These are phyloP conservation scores for Mycena capillaripes DNA, from an alignment of 768 basidiomycete genomes.

Conservation along the genomic window DNA sequence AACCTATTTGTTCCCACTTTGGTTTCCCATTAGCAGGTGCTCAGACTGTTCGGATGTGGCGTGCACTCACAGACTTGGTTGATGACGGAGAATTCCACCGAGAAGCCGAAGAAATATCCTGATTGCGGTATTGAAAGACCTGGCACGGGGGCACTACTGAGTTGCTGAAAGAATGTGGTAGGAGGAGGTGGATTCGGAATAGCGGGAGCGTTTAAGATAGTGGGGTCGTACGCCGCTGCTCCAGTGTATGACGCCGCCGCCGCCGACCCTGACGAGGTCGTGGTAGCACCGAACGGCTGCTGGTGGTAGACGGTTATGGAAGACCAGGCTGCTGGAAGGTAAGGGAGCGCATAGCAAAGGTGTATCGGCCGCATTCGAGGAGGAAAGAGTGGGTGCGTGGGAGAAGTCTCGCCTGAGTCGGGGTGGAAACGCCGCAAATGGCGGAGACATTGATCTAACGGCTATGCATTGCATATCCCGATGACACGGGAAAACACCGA, in stretches of 20 bases:
- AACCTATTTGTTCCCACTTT: conserved; percentile 71
- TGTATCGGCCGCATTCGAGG: conserved; percentile 27
- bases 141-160: conserved; percentile 28
- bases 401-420: background rate
- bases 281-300: conserved; percentile 20
- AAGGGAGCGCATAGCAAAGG: conserved; percentile 26
- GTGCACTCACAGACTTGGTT: conserved; percentile 52
- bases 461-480: background rate
- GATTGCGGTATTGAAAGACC: conserved; percentile 37
- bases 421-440: conserved; percentile 1
- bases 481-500: background rate
- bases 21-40: background rate
- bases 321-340: conserved; percentile 26
- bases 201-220: conserved; percentile 46
- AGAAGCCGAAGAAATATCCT: conserved; percentile 55
- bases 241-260: conserved; percentile 44
- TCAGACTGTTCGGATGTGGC: background rate
- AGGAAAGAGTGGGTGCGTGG: conserved; percentile 25
- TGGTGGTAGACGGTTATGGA: conserved; percentile 32
- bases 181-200: conserved; percentile 36
- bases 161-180: conserved; percentile 34
- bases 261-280: conserved; percentile 13
- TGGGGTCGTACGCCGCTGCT: conserved; percentile 50
- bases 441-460: too few species aligned
- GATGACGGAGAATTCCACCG: conserved; percentile 61